A percentile compares a stretch with the other conserved stretches of the same genome.
phyloP scores from a whole-genome alignment of 352 stramenopile genomes.

The Globisporangium iwayamae region DNA sequence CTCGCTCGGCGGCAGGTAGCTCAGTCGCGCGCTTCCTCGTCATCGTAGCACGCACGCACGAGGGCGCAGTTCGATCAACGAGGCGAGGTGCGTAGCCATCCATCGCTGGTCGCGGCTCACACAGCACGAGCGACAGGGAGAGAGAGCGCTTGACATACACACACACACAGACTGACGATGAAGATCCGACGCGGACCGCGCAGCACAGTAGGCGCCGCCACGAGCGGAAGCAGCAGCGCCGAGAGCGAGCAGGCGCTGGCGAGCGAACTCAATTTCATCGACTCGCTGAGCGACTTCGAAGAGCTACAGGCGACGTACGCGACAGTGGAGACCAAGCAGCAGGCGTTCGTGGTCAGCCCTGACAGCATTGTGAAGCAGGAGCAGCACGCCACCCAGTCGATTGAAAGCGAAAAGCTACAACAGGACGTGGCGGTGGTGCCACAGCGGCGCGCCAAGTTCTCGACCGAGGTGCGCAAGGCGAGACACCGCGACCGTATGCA shows the following conservation, averaged over 20 bases:
- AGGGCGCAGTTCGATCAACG: background rate
- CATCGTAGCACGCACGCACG: background rate
- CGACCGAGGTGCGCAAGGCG: conserved; percentile 23
- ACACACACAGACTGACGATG: background rate
- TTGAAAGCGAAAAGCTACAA: background rate
- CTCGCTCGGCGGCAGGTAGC: background rate
- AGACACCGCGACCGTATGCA: conserved; percentile 42
- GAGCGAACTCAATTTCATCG: conserved; percentile 2
- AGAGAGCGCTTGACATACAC: background rate
- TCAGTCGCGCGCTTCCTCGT: background rate
- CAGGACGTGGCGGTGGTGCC: background rate
- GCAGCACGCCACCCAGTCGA: background rate
- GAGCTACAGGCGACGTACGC: background rate
- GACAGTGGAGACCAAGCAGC: background rate
- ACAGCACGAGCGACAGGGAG: background rate
- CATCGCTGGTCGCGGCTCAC: background rate
- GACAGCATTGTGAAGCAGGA: background rate
- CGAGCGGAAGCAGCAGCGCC: background rate
- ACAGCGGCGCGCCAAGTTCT: conserved; percentile 8
- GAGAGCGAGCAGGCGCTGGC: conserved; percentile 5
- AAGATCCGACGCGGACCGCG: conserved; percentile 3
- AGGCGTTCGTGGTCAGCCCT: background rate
- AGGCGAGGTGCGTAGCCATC: background rate
- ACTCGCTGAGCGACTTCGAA: conserved; percentile 12
- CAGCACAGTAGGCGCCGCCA: background rate